phyloP scores from a whole-genome alignment of 352 stramenopile genomes.

The Globisporangium megalacanthum region DNA sequence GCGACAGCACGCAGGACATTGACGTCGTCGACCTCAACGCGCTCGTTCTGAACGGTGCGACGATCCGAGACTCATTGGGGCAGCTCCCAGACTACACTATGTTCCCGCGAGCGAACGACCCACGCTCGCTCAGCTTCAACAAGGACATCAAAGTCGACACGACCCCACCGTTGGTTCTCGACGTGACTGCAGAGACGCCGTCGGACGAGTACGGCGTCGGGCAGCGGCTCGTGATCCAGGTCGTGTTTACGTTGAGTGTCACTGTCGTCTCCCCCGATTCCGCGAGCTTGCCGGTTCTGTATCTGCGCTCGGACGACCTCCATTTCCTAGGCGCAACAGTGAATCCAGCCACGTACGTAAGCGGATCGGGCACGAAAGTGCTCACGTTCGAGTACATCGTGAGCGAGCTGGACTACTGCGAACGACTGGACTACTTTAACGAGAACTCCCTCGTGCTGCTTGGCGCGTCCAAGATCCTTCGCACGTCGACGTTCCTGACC shows the following conservation, averaged over 20 bases:
- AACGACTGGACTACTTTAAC: conserved; percentile 59
- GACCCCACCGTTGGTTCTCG: conserved; percentile 24
- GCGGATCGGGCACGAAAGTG: conserved; percentile 35
- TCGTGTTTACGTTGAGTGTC: conserved; percentile 50
- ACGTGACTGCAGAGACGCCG: conserved; percentile 34
- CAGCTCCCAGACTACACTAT: conserved; percentile 51
- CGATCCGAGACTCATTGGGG: conserved; percentile 31
- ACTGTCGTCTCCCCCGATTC: conserved; percentile 17
- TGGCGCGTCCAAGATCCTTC: conserved; percentile 24
- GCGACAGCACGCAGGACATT: conserved; percentile 26
- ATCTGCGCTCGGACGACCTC: conserved; percentile 46
- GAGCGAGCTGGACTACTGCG: conserved; percentile 45
- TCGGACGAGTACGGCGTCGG: conserved; percentile 65
- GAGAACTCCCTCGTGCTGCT: conserved; percentile 35
- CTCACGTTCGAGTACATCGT: conserved; percentile 58
- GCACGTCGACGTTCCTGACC: conserved; percentile 41
- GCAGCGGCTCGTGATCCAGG: conserved; percentile 35
- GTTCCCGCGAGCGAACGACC: conserved; percentile 31
- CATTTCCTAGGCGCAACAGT: conserved; percentile 33
- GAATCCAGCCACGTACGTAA: conserved; percentile 41
- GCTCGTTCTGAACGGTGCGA: conserved; percentile 38
- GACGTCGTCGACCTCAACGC: conserved; percentile 38
- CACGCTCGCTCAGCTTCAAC: conserved; percentile 50
- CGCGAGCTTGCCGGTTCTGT: conserved; percentile 22
- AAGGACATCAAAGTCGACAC: conserved; percentile 59